A percentile compares a stretch with the other conserved stretches of the same genome.
These are phyloP conservation scores for Thraustotheca clavata DNA, from an alignment of 352 stramenopile species.

Conservation along the genomic window DNA sequence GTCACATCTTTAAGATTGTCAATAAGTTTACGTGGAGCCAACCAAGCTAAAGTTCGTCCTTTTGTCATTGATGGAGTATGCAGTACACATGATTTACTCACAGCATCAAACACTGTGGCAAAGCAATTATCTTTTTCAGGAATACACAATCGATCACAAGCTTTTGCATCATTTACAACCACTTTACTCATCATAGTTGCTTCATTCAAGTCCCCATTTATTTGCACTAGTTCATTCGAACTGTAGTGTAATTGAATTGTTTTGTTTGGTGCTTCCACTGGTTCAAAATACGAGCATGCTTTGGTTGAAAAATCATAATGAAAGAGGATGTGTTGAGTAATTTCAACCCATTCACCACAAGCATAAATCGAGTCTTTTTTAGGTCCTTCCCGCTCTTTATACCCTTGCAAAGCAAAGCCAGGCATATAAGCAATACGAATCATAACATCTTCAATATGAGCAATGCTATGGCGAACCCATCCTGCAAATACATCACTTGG, in stretches of 20 bases:
- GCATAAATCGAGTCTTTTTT: not conserved
- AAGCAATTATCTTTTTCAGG: slow-evolving; percentile 15
- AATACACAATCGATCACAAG: slow-evolving; percentile 12
- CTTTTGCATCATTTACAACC: not conserved
- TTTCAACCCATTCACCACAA: slow-evolving; percentile 1
- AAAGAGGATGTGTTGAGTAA: slow-evolving; percentile 4
- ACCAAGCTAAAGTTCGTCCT: not conserved
- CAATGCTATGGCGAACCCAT: not conserved
- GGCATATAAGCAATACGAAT: not conserved
- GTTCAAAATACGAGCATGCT: not conserved
- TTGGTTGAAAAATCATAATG: not conserved
- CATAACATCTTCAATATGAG: not conserved
- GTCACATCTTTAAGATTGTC: not conserved
- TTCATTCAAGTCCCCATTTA: not conserved
- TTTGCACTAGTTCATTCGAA: not conserved
- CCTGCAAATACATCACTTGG: not conserved
- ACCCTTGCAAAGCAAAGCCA: not conserved
- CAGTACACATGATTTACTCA: not conserved
- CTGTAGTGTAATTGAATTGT: slow-evolving; percentile 1
- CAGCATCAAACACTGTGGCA: slow-evolving; percentile 5
- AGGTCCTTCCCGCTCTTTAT: not conserved
- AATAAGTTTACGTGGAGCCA: not conserved
- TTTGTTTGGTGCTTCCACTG: not conserved
- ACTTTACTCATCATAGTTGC: not conserved
- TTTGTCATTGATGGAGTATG: not conserved